Percentiles rank a stretch among this genome's conserved stretches.
phyloP scores from a whole-genome alignment of 768 basidiomycete species.

The Suillus brevipes region DNA sequence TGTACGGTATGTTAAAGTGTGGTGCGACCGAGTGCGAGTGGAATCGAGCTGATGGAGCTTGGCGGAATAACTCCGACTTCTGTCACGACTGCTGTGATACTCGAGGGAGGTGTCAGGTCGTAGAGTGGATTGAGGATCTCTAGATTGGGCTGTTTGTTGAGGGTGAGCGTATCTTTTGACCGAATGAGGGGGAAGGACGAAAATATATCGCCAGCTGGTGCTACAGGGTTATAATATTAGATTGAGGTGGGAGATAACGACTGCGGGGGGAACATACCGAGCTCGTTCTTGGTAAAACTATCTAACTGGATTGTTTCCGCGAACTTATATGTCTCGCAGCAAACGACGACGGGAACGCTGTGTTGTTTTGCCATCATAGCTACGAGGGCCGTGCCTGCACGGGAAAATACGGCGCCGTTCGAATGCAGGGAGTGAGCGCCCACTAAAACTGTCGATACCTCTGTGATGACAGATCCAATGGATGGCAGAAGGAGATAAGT shows the following conservation, averaged over 20 bases:
- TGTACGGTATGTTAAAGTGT: conserved; percentile 6
- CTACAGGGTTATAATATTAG: conserved; percentile 13
- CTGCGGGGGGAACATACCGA: conserved; percentile 54
- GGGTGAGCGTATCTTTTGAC: conserved; percentile 9
- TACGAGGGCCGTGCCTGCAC: conserved; percentile 93
- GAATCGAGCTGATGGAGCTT: conserved; percentile 84
- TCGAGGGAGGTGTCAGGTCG: conserved; percentile 89
- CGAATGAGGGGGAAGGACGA: conserved; percentile 18
- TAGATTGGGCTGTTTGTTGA: conserved; percentile 50
- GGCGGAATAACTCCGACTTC: conserved; percentile 96
- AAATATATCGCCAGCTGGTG: conserved; percentile 27
- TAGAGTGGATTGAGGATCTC: conserved; percentile 87
- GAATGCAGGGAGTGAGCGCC: conserved; percentile 95
- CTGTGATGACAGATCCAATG: conserved; percentile 73
- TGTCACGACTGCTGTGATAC: conserved; percentile 94
- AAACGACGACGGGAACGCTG: conserved; percentile 91
- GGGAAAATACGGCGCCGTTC: conserved; percentile 90
- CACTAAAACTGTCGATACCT: conserved; percentile 81
- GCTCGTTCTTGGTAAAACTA: conserved; percentile 93
- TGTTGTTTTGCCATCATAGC: conserved; percentile 94
- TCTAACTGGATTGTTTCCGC: conserved; percentile 91
- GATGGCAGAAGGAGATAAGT: conserved; percentile 93
- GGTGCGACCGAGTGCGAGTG: conserved; percentile 52
- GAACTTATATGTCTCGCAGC: conserved; percentile 99
- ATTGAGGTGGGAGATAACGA: not conserved